These are phyloP conservation scores for Thamnidium elegans DNA, from an alignment of 192 early-diverging fungal species.

Conservation along the genomic window DNA sequence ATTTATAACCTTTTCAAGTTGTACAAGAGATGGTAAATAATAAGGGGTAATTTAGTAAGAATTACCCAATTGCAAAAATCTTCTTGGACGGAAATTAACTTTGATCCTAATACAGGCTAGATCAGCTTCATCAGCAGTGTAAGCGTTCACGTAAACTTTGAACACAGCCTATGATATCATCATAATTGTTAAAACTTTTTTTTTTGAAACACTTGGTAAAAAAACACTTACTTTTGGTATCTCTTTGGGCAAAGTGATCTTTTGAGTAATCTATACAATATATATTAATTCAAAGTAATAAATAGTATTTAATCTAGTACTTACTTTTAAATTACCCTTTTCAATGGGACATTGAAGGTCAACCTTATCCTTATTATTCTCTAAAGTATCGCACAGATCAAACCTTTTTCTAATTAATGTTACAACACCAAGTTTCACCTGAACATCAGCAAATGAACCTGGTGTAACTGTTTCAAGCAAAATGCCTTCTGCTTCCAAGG, in stretches of 20 bases:
- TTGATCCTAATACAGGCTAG: background rate
- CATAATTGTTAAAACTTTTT: background rate
- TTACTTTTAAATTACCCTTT: background rate
- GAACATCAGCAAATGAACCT: background rate
- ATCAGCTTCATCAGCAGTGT: background rate
- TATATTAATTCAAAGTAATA: background rate
- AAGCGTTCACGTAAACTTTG: background rate
- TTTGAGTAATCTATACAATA: constrained; percentile 7
- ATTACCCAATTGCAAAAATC: too few species aligned
- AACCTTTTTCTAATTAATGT: background rate
- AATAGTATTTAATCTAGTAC: background rate
- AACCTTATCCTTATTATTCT: background rate
- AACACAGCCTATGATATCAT: background rate
- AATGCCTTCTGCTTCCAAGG: background rate
- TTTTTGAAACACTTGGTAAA: background rate
- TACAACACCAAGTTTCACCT: constrained; percentile 9
- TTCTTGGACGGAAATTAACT: background rate
- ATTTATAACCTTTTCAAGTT: too few species aligned
- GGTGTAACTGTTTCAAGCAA: background rate
- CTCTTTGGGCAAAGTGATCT: constrained; percentile 4
- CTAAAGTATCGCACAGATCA: background rate
- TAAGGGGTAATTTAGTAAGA: too few species aligned
- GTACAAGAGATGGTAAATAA: too few species aligned
- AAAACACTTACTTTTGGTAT: background rate
- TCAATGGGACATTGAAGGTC: constrained; percentile 8